A percentile compares a stretch with the other conserved stretches of the same genome.
Conservation (phyloP, 768 basidiomycete genomes). For the Russula lepida region DNA sequence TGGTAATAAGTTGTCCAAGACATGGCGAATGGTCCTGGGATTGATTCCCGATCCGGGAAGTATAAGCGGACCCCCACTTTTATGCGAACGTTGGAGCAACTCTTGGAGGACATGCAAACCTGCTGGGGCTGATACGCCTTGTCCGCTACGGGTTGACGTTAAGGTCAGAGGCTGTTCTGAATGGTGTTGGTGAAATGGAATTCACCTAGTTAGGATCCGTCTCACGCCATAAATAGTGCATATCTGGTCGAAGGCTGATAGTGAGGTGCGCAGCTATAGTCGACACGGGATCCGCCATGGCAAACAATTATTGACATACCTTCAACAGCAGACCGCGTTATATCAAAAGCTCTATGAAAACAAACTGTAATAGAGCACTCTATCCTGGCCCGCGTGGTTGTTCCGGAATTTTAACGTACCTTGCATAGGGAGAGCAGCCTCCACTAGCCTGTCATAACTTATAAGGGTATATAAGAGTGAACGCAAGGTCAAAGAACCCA, state of each 20-base stretch:
- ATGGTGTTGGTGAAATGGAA: neutral
- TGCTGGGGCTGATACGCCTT: constrained; percentile 33
- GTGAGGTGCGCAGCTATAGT: neutral
- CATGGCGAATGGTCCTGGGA: constrained; percentile 36
- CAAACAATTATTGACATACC: neutral
- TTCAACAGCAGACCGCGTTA: constrained; percentile 29
- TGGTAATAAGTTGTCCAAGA: constrained; percentile 46
- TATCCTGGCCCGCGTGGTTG: neutral
- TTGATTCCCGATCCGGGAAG: constrained; percentile 77
- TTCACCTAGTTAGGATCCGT: constrained; percentile 72
- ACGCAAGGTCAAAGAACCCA: constrained; percentile 19
- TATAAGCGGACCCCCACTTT: constrained; percentile 27
- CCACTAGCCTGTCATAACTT: constrained; percentile 37
- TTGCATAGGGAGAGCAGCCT: constrained; percentile 53
- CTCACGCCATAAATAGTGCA: constrained; percentile 53
- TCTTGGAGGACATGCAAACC: constrained; percentile 20
- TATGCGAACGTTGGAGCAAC: constrained; percentile 17
- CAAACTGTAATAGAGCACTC: constrained; percentile 40
- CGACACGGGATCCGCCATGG: neutral
- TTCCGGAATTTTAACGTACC: constrained; percentile 31
- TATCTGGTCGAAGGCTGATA: constrained; percentile 34
- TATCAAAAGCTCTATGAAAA: constrained; percentile 75
- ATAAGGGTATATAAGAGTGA: neutral
- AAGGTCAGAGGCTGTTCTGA: neutral
- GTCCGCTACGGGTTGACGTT: constrained; percentile 37